Evolutionary conservation across 2,329 filamentous ascomycete species (phyloP), one percentile per base, ranked within the genome.

Genomic region (Keithomyces neogunnii): DNA sequence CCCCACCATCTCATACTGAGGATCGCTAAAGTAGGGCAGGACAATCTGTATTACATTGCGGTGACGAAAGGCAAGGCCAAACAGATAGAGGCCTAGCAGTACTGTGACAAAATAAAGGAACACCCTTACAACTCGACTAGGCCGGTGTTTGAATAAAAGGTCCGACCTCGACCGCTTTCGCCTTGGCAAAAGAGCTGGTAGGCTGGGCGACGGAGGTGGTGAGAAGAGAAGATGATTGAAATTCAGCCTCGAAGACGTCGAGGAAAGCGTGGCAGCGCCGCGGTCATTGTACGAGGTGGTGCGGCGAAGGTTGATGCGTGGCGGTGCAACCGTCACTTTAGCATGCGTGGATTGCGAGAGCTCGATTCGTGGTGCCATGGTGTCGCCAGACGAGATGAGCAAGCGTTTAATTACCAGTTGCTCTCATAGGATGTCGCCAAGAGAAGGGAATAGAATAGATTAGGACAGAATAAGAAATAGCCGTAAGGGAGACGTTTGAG

Each of bases 141-240:
- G 80, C 38, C 77, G 77, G 47, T 78, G 69, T 3, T 60, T 60
- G 48, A 69, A 55, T 1, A 53, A 45, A 19, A 63, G 59, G n/a
- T 78, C 71, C 43, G 73, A 70, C 26, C 74, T 73, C 47, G 81
- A 78, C 67, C 85, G 83, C 61, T 83, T 78, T 61, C 81, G 80
- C 55, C 83, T 77, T 11, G 82, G 82, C 36, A 86, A 72, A 49
- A 87, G 74, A 11, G 81, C 82, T 10, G 85, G 88, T 47, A 90
- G 77, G 56, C 81, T 80, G 2, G 85, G 86, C 2, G 84, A 92
- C 3, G 85, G 84, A 30, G 85, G 87, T 1, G 76, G 76, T 30
- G 80, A 83, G 65, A 81, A 84, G 58, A 84, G 71, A 39, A 88
- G 75, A 56, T 87, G 81, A 60, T 84, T 84, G 67, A 86, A 83